Conservation (phyloP, 2,329 filamentous ascomycete species). For the Cryphonectria radicalis region DNA sequence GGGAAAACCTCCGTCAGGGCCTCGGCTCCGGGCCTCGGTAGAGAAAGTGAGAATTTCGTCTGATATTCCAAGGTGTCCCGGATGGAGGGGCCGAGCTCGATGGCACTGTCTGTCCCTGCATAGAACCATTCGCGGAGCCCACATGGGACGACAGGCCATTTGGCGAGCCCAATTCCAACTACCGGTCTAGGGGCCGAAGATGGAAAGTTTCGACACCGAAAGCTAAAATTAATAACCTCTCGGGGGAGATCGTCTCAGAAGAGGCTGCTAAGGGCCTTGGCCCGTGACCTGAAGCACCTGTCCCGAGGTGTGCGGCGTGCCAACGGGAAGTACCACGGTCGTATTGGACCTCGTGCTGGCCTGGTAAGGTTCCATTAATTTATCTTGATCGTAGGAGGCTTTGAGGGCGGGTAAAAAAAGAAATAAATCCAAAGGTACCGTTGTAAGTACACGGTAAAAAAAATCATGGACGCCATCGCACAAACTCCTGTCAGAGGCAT, state of each 20-base stretch:
- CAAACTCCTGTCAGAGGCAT: background rate
- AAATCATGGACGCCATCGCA: background rate
- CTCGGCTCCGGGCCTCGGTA: background rate
- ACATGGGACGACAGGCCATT: background rate
- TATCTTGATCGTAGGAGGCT: background rate
- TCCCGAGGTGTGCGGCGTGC: background rate
- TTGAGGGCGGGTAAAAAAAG: background rate
- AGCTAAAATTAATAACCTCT: slow-evolving; percentile 4
- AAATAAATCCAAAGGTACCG: background rate
- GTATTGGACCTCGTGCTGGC: background rate
- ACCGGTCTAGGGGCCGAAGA: background rate
- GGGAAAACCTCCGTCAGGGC: background rate
- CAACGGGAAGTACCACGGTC: background rate
- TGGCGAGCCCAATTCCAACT: background rate
- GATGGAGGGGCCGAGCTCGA: slow-evolving; percentile 8
- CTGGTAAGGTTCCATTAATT: background rate
- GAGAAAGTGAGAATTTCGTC: background rate
- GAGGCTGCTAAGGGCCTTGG: background rate
- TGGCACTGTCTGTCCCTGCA: background rate
- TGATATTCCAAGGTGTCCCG: background rate
- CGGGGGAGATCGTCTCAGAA: background rate
- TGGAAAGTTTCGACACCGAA: background rate
- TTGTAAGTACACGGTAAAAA: background rate
- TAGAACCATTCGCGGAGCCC: background rate
- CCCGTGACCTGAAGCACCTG: background rate